Conservation (phyloP, 2,329 filamentous ascomycete genomes). For the Dactylellina sp. region DNA sequence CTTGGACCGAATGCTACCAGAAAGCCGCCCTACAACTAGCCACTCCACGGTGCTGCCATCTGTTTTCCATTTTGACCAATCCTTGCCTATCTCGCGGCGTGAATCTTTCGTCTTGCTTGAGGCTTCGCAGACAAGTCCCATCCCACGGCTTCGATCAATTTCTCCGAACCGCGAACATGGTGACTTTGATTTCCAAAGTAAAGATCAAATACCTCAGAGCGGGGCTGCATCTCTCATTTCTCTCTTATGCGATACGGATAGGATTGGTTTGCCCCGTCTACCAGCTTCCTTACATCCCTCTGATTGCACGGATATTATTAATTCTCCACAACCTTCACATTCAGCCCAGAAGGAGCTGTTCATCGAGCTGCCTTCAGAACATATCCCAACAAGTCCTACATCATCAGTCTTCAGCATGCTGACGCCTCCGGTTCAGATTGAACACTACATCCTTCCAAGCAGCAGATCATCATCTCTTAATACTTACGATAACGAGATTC, state of each 20-base stretch:
- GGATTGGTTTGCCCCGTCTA: too few species aligned
- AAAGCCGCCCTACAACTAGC: constrained; percentile 14
- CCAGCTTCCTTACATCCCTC: too few species aligned
- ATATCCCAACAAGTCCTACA: constrained; percentile 18
- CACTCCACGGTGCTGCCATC: not conserved
- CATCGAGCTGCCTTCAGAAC: not conserved
- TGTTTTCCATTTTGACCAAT: not conserved
- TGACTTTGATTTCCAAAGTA: not conserved
- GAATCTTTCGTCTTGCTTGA: not conserved
- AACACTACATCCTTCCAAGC: constrained; percentile 9
- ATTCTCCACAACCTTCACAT: not conserved
- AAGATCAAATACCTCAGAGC: not conserved
- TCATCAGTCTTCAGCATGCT: constrained; percentile 19
- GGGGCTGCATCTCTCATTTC: constrained; percentile 9
- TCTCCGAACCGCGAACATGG: not conserved
- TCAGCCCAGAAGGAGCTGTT: not conserved
- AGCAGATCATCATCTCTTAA: constrained; percentile 25
- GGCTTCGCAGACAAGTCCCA: not conserved
- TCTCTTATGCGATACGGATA: not conserved
- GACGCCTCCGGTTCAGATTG: not conserved
- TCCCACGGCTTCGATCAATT: not conserved
- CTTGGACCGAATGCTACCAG: constrained; percentile 8
- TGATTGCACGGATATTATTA: too few species aligned
- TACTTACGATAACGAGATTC: constrained; percentile 21
- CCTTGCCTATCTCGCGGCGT: constrained; percentile 10